Conservation (phyloP, 148 eudicot species). For the Cornus florida region DNA sequence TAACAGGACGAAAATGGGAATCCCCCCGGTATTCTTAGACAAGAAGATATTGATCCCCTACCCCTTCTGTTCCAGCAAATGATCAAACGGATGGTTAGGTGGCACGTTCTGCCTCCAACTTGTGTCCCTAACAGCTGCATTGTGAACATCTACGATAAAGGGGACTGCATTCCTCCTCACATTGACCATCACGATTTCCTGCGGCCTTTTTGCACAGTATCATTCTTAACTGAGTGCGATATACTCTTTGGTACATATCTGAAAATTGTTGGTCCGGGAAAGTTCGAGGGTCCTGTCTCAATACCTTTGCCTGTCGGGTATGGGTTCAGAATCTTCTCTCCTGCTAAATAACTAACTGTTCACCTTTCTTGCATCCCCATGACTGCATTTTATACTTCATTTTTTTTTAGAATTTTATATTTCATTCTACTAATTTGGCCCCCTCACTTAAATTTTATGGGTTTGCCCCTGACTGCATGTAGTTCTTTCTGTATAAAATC, state of each 20-base stretch:
- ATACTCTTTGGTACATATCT: slow-evolving; percentile 53
- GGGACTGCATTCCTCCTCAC: slow-evolving; percentile 72
- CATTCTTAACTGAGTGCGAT: slow-evolving; percentile 56
- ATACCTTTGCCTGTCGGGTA: slow-evolving; percentile 66
- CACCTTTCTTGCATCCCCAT: neutral
- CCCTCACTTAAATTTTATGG: no score
- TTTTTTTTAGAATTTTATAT: no score
- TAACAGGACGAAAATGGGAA: slow-evolving; percentile 63
- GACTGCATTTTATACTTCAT: no score
- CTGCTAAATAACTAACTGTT: neutral
- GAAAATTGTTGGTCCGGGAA: slow-evolving; percentile 45
- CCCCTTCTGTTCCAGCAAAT: slow-evolving; percentile 58
- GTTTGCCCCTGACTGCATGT: no score
- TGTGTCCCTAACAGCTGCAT: slow-evolving; percentile 68
- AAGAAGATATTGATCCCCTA: slow-evolving; percentile 62
- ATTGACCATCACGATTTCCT: slow-evolving; percentile 69
- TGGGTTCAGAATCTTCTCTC: neutral
- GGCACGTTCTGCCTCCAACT: slow-evolving; percentile 62
- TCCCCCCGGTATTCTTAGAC: slow-evolving; percentile 61
- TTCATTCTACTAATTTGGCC: no score
- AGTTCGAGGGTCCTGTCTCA: slow-evolving; percentile 56
- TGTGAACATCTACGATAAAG: slow-evolving; percentile 62
- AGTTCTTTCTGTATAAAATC: no score
- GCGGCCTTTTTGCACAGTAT: slow-evolving; percentile 64
- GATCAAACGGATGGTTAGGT: slow-evolving; percentile 56